These are phyloP conservation scores for Hypoxylon rickii DNA, from an alignment of 495 filamentous ascomycete species.

Conservation along the genomic window DNA sequence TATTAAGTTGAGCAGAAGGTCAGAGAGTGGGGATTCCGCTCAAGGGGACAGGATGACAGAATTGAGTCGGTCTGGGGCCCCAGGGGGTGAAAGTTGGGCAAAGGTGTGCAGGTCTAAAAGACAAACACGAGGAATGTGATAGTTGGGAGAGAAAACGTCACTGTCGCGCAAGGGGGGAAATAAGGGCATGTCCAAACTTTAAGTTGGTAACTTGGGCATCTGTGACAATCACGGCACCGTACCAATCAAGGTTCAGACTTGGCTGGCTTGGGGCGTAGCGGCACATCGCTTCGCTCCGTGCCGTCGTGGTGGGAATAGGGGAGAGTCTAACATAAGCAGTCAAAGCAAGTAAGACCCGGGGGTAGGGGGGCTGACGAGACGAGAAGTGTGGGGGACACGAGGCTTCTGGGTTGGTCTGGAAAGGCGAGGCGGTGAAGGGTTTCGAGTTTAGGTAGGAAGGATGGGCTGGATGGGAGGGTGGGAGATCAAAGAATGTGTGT, in stretches of 20 bases:
- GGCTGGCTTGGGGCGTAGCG: conserved; percentile 34
- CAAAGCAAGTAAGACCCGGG: conserved; percentile 31
- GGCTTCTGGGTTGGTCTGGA: conserved; percentile 34
- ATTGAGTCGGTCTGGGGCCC: conserved; percentile 21
- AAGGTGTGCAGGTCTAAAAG: conserved; percentile 17
- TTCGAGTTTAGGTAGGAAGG: conserved; percentile 10
- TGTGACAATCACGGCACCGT: conserved; percentile 25
- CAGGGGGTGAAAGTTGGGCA: conserved; percentile 5
- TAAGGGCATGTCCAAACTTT: conserved; percentile 18
- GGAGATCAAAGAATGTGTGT: neutral
- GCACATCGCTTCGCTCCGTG: conserved; percentile 39
- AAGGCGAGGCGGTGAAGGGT: conserved; percentile 34
- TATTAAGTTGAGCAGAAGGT: conserved; percentile 20
- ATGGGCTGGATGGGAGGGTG: neutral
- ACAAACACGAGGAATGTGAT: conserved; percentile 22
- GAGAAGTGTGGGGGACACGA: conserved; percentile 31
- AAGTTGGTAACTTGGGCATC: conserved; percentile 26
- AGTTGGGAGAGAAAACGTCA: conserved; percentile 31
- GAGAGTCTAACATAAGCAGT: conserved; percentile 35
- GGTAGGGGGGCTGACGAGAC: conserved; percentile 30
- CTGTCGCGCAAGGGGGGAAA: conserved; percentile 29
- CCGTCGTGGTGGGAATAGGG: conserved; percentile 32
- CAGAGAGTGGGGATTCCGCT: neutral
- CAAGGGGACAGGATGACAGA: conserved; percentile 13
- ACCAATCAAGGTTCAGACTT: conserved; percentile 29